A percentile compares a stretch with the other conserved stretches of the same genome.
phyloP scores from a whole-genome alignment of 148 eudicot genomes.

The Fallopia convolvulus region DNA sequence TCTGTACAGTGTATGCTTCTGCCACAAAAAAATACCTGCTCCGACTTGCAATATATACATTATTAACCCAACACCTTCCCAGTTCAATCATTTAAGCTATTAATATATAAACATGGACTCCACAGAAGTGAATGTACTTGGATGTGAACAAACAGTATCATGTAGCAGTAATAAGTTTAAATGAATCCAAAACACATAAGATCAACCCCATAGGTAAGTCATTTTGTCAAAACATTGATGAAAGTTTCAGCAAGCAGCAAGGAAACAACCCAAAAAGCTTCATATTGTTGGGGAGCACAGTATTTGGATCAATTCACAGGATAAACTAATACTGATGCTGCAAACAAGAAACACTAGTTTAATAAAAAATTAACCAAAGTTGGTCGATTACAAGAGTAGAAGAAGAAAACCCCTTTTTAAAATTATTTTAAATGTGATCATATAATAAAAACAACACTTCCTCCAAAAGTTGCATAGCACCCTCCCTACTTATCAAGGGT shows the following conservation, averaged over 20 bases:
- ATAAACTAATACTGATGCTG: not conserved
- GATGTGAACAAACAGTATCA: not conserved
- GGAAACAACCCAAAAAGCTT: not conserved
- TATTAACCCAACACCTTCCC: not conserved
- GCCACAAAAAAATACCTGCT: not conserved
- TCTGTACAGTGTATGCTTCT: no score
- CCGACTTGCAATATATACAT: not conserved
- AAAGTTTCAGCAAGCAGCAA: not conserved
- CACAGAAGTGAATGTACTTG: not conserved
- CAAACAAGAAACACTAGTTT: not conserved
- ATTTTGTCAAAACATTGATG: not conserved
- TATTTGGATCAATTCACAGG: not conserved
- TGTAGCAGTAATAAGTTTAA: not conserved
- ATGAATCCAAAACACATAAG: not conserved
- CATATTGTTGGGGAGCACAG: not conserved
- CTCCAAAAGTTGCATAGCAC: not conserved
- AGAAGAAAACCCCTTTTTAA: not conserved
- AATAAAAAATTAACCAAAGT: not conserved
- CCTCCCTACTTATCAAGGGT: not conserved
- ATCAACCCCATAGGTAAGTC: not conserved
- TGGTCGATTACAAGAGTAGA: not conserved
- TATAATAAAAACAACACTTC: not conserved
- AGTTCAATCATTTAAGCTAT: not conserved
- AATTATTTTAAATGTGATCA: not conserved
- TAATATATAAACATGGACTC: not conserved